Evolutionary conservation across 2,329 filamentous ascomycete genomes (phyloP), one percentile per base, ranked within the genome.

Genomic region (Orbilia oligospora): DNA sequence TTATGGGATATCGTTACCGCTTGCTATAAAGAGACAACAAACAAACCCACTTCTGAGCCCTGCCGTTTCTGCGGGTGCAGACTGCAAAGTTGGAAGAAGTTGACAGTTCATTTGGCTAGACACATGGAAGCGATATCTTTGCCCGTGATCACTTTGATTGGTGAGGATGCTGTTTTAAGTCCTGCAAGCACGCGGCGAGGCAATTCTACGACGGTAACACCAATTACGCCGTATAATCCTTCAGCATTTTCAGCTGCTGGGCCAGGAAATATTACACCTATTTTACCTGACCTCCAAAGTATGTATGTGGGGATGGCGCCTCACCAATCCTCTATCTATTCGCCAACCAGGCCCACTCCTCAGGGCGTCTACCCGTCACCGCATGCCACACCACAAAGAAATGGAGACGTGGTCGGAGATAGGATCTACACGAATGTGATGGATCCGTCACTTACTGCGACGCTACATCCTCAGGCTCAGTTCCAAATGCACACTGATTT

Each of bases 61-160:
- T 97, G 94, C 84, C 90, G 92, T 49, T 97, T 97, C 86, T 97
- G 94, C 83, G 91, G 91, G 77, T 94, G 91, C 84, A 87, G 89
- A 12, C 94, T 93, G 84, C 90, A 89, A 38, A 93, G 90, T 46
- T 97, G 93, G 93, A 97, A 97, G 87, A 97, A 97, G 85, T 86
- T 97, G 77, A 97, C 93, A 0, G 93, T 96, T n/a, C 94, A 97
- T 84, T 85, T 97, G 83, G 93, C 93, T 63, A 95, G 95, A 84
- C 94, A 97, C 84, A 96, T 97, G 93, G 93, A 97, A 84, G 90
- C 93, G 81, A 92, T 97, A 83, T 93, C 92, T 82, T 88, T 97
- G 83, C 94, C 94, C 0, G 89, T 97, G 36, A 86, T 97, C 71
- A 83, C 84, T 63, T 83, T 88, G 53, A 85, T 87, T 48, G 84